Conservation (phyloP, 225 moss, liverwort and hornwort species). For the Bryoerythrophyllum caledonicum region DNA sequence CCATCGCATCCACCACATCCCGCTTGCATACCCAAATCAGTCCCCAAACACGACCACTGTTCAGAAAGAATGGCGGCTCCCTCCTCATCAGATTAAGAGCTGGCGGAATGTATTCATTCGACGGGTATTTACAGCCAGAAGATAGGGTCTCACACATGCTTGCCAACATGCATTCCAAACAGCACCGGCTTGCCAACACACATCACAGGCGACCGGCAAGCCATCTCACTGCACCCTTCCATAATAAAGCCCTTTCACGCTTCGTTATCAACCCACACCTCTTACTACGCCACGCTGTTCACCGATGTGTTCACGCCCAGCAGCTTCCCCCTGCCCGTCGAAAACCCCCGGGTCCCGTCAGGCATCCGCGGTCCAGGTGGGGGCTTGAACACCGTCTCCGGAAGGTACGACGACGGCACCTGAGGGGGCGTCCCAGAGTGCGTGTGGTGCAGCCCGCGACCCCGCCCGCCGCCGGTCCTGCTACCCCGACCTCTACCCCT, state of each 20-base stretch:
- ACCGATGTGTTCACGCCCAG: slow-evolving; percentile 43
- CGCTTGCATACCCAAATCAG: not conserved
- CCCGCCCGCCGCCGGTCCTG: slow-evolving; percentile 61
- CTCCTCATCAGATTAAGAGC: slow-evolving; percentile 4
- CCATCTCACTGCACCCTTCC: slow-evolving; percentile 14
- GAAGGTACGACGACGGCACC: slow-evolving; percentile 39
- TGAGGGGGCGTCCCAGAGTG: slow-evolving; percentile 89
- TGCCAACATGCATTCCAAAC: slow-evolving; percentile 14
- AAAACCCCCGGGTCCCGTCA: slow-evolving; percentile 94
- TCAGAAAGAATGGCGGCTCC: not conserved
- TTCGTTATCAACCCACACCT: slow-evolving; percentile 17
- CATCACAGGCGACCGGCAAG: not conserved
- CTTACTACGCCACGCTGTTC: slow-evolving; percentile 46
- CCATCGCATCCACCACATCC: not conserved
- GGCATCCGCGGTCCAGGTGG: slow-evolving; percentile 99
- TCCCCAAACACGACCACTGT: not conserved
- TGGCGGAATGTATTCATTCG: slow-evolving; percentile 26
- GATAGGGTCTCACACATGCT: slow-evolving; percentile 20
- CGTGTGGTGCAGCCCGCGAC: slow-evolving; percentile 71
- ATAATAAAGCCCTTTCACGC: slow-evolving; percentile 13
- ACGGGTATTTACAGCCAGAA: slow-evolving; percentile 37
- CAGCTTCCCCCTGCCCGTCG: slow-evolving; percentile 83
- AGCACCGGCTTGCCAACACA: slow-evolving; percentile 4
- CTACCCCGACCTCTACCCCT: slow-evolving; percentile 85
- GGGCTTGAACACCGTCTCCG: slow-evolving; percentile 73